Evolutionary conservation across 305 asterid species (phyloP).

Genomic region (Fraxinus xanthoxyloides): DNA sequence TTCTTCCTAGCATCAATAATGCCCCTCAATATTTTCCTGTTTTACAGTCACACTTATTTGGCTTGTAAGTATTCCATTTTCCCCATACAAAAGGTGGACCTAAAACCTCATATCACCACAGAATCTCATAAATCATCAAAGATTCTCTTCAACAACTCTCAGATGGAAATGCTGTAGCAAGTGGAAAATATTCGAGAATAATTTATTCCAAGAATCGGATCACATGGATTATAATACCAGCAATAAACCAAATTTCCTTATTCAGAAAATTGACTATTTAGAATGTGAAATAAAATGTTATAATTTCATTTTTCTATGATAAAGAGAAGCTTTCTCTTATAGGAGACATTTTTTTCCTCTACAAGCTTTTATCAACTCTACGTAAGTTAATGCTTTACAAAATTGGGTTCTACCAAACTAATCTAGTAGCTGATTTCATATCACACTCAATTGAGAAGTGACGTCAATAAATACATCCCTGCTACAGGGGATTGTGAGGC

Average conservation of each 20-base stretch:
- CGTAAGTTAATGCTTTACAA: constrained; percentile 6
- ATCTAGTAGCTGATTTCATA: background rate
- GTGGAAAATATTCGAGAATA: background rate
- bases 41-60: background rate
- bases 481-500: constrained; percentile 52
- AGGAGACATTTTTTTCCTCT: background rate
- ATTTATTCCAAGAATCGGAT: background rate
- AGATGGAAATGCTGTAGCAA: background rate
- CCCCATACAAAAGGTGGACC: background rate
- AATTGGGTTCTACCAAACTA: background rate
- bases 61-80: background rate
- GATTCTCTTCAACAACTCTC: background rate
- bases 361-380: background rate
- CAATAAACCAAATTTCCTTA: background rate
- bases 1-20: background rate
- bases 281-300: background rate
- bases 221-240: background rate
- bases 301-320: background rate
- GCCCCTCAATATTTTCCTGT: background rate
- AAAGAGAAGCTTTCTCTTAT: background rate
- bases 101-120: background rate
- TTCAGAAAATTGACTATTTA: background rate
- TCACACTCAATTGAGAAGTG: constrained; percentile 17
- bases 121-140: background rate
- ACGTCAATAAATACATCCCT: constrained; percentile 34